Evolutionary conservation across 2,329 filamentous ascomycete species (phyloP).

Genomic region (Chrysoporthe austroafricana): DNA sequence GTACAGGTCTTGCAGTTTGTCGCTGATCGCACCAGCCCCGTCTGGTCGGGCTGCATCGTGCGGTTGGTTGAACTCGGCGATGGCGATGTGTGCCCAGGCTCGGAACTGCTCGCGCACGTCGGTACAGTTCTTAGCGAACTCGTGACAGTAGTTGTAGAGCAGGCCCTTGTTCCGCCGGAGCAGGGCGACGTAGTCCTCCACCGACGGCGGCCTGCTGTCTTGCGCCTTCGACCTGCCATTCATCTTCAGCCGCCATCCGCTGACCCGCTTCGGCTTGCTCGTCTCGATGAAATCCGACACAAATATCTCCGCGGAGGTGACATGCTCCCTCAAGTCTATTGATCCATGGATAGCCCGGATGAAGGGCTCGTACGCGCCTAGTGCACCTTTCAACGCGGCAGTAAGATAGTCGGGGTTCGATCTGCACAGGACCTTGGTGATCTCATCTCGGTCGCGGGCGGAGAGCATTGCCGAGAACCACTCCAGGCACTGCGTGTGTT

Average conservation of each 20-base stretch:
- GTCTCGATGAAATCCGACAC: slow-evolving; percentile 71
- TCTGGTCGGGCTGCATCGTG: slow-evolving; percentile 15
- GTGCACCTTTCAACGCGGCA: slow-evolving; percentile 63
- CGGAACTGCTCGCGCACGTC: slow-evolving; percentile 65
- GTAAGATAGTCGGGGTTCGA: slow-evolving; percentile 75
- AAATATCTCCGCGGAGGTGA: slow-evolving; percentile 70
- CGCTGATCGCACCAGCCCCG: slow-evolving; percentile 40
- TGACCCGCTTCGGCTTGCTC: slow-evolving; percentile 51
- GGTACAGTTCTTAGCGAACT: slow-evolving; percentile 69
- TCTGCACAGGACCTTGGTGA: slow-evolving; percentile 68
- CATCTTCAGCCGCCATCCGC: slow-evolving; percentile 45
- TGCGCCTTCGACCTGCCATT: slow-evolving; percentile 41
- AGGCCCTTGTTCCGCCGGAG: slow-evolving; percentile 66
- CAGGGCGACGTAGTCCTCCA: slow-evolving; percentile 73
- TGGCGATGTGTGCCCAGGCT: slow-evolving; percentile 61
- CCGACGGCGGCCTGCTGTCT: slow-evolving; percentile 53
- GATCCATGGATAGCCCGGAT: slow-evolving; percentile 73
- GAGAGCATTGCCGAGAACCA: slow-evolving; percentile 74
- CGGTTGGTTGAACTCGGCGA: slow-evolving; percentile 56
- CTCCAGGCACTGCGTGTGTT: slow-evolving; percentile 68
- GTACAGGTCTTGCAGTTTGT: slow-evolving; percentile 48
- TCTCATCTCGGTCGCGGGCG: slow-evolving; percentile 73
- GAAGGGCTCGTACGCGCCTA: slow-evolving; percentile 73
- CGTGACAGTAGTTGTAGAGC: slow-evolving; percentile 72
- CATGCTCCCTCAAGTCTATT: slow-evolving; percentile 70